These are phyloP conservation scores for Calamus simplicifolius DNA, from an alignment of 176 grass and related monocot species.

Conservation along the genomic window DNA sequence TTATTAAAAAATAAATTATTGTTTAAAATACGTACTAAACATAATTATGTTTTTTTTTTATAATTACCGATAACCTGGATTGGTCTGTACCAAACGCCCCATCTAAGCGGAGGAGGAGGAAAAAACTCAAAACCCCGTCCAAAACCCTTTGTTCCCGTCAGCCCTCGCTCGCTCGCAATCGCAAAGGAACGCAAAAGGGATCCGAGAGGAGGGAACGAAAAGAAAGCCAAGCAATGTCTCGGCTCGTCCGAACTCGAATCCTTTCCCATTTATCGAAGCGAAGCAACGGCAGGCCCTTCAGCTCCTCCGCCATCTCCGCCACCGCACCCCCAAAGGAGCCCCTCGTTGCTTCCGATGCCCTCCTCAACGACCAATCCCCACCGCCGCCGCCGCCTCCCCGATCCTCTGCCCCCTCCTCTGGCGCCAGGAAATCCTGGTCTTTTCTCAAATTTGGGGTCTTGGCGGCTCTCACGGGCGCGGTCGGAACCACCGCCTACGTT, in stretches of 20 bases:
- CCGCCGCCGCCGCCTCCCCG: conserved; percentile 5
- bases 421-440: conserved; percentile 32
- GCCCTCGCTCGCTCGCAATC: too few species aligned
- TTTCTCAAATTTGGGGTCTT: conserved; percentile 51
- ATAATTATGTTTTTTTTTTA: too few species aligned
- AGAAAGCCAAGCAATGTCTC: conserved; percentile 21
- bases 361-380: conserved; percentile 4
- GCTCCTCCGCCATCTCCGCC: conserved; percentile 11
- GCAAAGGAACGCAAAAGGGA: too few species aligned
- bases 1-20: too few species aligned
- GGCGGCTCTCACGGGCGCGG: conserved; percentile 37
- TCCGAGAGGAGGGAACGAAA: background rate
- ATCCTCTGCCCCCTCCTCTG: background rate
- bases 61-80: too few species aligned
- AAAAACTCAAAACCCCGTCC: too few species aligned
- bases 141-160: too few species aligned
- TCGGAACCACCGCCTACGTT: conserved; percentile 45
- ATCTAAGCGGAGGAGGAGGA: too few species aligned
- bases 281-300: background rate
- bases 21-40: too few species aligned
- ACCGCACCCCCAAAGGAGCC: conserved; percentile 17
- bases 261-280: conserved; percentile 16
- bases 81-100: too few species aligned
- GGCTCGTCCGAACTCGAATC: conserved; percentile 35
- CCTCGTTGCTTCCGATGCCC: conserved; percentile 13